These are phyloP conservation scores for Spizellomyces punctatus DNA, from an alignment of 192 early-diverging fungal genomes.

Conservation along the genomic window DNA sequence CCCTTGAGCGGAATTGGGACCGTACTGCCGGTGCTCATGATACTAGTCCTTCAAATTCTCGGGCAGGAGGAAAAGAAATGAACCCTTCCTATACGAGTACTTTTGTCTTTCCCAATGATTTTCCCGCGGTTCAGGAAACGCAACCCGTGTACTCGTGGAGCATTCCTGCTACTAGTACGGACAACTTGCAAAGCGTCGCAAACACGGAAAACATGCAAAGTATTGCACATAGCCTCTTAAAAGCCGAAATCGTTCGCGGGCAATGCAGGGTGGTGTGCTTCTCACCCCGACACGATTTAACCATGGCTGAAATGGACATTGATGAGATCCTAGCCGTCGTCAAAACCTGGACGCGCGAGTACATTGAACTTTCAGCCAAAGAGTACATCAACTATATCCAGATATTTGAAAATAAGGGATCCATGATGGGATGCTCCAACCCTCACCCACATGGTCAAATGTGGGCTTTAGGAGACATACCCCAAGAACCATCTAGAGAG, in stretches of 20 bases:
- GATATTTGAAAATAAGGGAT: conserved; percentile 98
- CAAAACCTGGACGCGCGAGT: conserved; percentile 71
- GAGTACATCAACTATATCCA: conserved; percentile 78
- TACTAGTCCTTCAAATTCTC: conserved; percentile 82
- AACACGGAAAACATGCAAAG: not conserved
- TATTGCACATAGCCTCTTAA: conserved; percentile 24
- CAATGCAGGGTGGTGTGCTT: conserved; percentile 93
- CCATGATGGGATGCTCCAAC: conserved; percentile 95
- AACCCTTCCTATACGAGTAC: conserved; percentile 84
- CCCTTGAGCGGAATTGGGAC: not conserved
- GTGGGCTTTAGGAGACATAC: conserved; percentile 87
- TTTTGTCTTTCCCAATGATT: conserved; percentile 91
- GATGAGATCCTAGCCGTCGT: conserved; percentile 71
- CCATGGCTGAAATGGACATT: conserved; percentile 81
- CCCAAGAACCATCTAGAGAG: conserved; percentile 79
- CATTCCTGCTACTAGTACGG: conserved; percentile 5
- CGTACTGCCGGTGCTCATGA: conserved; percentile 1
- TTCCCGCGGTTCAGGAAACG: conserved; percentile 74
- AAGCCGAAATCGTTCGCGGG: conserved; percentile 57
- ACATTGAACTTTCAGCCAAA: conserved; percentile 52
- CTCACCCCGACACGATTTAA: conserved; percentile 84
- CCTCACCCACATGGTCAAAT: conserved; percentile 92
- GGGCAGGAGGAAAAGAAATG: conserved; percentile 61
- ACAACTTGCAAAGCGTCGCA: not conserved
- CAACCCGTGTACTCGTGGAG: conserved; percentile 51